Evolutionary conservation across 1,139 yeast genomes (phyloP).

Genomic region (Protomyces inouyei): DNA sequence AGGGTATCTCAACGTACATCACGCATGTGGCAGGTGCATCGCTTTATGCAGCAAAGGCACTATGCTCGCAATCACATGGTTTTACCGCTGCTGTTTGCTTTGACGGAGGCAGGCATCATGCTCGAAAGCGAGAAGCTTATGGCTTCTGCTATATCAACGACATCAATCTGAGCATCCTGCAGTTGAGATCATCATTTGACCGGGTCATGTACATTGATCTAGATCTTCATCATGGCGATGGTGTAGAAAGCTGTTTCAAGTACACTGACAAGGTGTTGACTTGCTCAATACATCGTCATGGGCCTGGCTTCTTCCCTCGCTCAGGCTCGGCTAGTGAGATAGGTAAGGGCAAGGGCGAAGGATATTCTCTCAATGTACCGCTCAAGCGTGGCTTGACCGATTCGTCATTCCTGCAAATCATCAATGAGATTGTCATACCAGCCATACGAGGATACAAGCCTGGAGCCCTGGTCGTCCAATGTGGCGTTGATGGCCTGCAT

Average conservation of each 20-base stretch:
- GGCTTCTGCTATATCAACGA: slow-evolving; percentile 77
- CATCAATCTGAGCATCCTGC: slow-evolving; percentile 52
- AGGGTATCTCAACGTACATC: slow-evolving; percentile 51
- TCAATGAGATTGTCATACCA: slow-evolving; percentile 42
- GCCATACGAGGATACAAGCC: slow-evolving; percentile 42
- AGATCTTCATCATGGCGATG: slow-evolving; percentile 47
- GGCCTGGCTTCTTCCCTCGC: slow-evolving; percentile 69
- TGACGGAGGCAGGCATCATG: slow-evolving; percentile 81
- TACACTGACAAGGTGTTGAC: slow-evolving; percentile 55
- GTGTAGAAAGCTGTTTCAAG: slow-evolving; percentile 63
- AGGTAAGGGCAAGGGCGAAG: slow-evolving; percentile 43
- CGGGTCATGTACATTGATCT: slow-evolving; percentile 61
- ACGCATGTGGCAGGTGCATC: slow-evolving; percentile 56
- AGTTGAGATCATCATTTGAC: slow-evolving; percentile 48
- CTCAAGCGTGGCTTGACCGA: slow-evolving; percentile 55
- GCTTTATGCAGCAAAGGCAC: slow-evolving; percentile 47
- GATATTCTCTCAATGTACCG: slow-evolving; percentile 53
- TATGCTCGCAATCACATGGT: slow-evolving; percentile 32
- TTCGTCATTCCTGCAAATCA: slow-evolving; percentile 41
- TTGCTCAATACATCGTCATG: slow-evolving; percentile 60
- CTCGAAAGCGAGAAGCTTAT: slow-evolving; percentile 51
- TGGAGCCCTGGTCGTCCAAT: slow-evolving; percentile 58
- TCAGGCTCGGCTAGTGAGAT: slow-evolving; percentile 49
- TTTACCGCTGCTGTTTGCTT: slow-evolving; percentile 52
- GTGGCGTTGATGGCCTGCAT: slow-evolving; percentile 68